phyloP scores from a whole-genome alignment of 176 grass and related monocot species.

The Phragmites australis region DNA sequence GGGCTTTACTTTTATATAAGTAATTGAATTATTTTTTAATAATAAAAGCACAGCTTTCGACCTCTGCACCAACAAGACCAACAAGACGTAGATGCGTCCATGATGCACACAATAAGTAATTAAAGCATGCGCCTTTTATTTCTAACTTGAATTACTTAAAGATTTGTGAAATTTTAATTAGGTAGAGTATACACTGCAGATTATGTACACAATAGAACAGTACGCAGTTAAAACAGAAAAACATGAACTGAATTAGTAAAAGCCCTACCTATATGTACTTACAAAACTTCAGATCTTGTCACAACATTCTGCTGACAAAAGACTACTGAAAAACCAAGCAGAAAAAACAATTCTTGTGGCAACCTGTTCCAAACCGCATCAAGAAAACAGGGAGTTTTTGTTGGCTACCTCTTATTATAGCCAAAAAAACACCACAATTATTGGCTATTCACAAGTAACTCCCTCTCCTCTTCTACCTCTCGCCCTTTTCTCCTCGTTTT shows the following conservation, averaged over 20 bases:
- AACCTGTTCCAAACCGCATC: not conserved
- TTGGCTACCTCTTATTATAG: constrained; percentile 3
- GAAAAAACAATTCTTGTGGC: constrained; percentile 7
- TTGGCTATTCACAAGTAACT: constrained; percentile 27
- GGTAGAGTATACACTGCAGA: not conserved
- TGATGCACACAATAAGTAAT: too few relatives aligned
- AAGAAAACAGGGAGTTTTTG: constrained; percentile 10
- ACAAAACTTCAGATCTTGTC: constrained; percentile 36
- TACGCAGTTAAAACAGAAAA: not conserved
- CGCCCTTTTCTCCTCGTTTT: constrained; percentile 39
- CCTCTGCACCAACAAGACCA: too few relatives aligned
- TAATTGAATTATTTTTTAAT: too few relatives aligned
- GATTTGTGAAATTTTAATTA: not conserved
- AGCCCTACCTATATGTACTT: not conserved
- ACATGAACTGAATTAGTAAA: not conserved
- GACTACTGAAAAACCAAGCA: constrained; percentile 16
- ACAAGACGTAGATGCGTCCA: too few relatives aligned
- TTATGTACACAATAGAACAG: not conserved
- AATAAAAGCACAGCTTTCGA: too few relatives aligned
- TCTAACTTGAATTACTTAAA: not conserved
- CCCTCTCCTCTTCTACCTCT: constrained; percentile 39
- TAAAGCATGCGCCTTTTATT: not conserved
- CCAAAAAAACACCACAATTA: not conserved
- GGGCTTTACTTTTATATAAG: not conserved
- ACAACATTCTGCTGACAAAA: constrained; percentile 14